phyloP scores from a whole-genome alignment of 495 filamentous ascomycete genomes.

The Trichoderma parareesei region DNA sequence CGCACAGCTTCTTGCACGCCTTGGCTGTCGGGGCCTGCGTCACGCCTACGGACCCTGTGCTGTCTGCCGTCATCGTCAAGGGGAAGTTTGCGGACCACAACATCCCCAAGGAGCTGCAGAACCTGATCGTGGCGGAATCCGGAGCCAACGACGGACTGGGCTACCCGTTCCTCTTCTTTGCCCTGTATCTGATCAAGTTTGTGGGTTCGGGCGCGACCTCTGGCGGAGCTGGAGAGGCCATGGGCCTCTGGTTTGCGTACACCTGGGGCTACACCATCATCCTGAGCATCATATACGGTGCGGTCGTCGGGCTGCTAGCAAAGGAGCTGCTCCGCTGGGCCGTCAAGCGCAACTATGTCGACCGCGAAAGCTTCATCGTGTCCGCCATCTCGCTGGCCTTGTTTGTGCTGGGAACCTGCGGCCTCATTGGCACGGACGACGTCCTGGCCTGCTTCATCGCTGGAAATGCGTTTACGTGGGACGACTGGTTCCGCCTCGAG shows the following conservation, averaged over 20 bases:
- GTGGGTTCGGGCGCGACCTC: conserved; percentile 32
- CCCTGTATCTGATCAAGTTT: conserved; percentile 77
- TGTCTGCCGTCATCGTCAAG: conserved; percentile 87
- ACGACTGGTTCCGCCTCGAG: conserved; percentile 89
- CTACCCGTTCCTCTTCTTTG: conserved; percentile 82
- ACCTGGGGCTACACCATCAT: conserved; percentile 81
- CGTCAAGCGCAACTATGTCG: conserved; percentile 73
- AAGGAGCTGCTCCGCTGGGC: conserved; percentile 79
- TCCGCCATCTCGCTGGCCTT: conserved; percentile 49
- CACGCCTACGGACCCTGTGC: conserved; percentile 84
- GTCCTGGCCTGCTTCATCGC: conserved; percentile 91
- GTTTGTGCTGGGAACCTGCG: conserved; percentile 80
- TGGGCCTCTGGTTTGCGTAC: conserved; percentile 79
- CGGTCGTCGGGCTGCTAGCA: conserved; percentile 67
- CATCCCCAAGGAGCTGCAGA: conserved; percentile 71
- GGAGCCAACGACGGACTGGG: conserved; percentile 93
- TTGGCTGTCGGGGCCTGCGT: conserved; percentile 76
- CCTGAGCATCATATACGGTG: conserved; percentile 71
- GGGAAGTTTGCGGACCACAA: conserved; percentile 90
- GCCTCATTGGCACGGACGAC: conserved; percentile 86
- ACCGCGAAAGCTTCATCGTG: conserved; percentile 83
- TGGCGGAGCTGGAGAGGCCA: conserved; percentile 58
- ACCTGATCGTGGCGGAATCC: conserved; percentile 83
- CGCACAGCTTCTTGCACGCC: conserved; percentile 65
- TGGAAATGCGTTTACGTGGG: conserved; percentile 84